phyloP scores from a whole-genome alignment of 805 yeast genomes.

The Starmerella apicola region DNA sequence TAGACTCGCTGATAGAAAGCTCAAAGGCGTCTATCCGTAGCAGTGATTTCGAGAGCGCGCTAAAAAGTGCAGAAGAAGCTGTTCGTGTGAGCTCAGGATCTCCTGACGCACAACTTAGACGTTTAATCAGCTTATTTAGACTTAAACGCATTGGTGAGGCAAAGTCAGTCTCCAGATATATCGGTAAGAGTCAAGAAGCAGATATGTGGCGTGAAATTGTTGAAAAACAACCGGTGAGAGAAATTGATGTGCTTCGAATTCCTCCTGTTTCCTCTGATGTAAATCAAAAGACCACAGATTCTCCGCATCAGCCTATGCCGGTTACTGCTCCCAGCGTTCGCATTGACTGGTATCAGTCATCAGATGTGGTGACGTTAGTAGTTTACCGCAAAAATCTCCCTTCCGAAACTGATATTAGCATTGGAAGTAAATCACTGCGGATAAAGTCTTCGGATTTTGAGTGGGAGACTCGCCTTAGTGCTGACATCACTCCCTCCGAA shows the following conservation, averaged over 20 bases:
- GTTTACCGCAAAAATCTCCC: conserved; percentile 55
- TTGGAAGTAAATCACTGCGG: conserved; percentile 8
- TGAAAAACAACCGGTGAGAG: neutral
- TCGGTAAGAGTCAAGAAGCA: conserved; percentile 16
- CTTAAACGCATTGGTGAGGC: conserved; percentile 23
- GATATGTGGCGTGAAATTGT: conserved; percentile 12
- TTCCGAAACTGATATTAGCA: conserved; percentile 35
- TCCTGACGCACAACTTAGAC: conserved; percentile 26
- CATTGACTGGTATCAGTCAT: conserved; percentile 65
- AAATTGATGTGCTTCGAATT: conserved; percentile 6
- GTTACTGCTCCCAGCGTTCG: conserved; percentile 4
- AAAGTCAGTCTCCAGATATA: conserved; percentile 8
- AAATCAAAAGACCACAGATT: no score
- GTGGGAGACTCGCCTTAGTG: conserved; percentile 45
- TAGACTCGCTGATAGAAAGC: neutral
- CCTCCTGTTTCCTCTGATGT: conserved; percentile 1
- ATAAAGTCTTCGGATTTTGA: conserved; percentile 24
- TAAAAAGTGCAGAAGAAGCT: conserved; percentile 22
- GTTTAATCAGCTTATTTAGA: conserved; percentile 24
- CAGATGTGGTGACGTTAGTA: conserved; percentile 45
- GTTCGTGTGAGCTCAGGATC: conserved; percentile 8
- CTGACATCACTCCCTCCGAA: conserved; percentile 36
- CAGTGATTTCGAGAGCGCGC: conserved; percentile 10
- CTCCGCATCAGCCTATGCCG: no score
- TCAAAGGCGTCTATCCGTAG: neutral